phyloP scores from a whole-genome alignment of 768 basidiomycete species.

The Boletus patriciae region DNA sequence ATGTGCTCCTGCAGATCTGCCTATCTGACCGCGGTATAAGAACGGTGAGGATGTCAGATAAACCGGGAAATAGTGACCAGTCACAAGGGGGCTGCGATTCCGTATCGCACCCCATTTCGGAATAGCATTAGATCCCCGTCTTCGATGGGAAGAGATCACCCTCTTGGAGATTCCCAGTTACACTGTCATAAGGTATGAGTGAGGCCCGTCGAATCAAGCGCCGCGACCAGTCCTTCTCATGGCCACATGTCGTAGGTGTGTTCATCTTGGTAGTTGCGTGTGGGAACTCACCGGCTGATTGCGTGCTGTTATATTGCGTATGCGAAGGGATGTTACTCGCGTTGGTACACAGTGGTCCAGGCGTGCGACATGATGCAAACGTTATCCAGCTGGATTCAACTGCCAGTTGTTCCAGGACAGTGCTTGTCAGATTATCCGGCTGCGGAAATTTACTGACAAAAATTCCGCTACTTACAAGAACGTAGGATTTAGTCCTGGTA shows the following conservation, averaged over 20 bases:
- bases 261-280: not conserved
- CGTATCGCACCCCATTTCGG: conserved; percentile 4
- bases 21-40: conserved; percentile 9
- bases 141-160: conserved; percentile 2
- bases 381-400: not conserved
- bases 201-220: conserved; percentile 9
- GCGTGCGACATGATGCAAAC: not conserved
- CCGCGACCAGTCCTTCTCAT: conserved; percentile 4
- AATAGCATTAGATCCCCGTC: not conserved
- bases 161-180: conserved; percentile 5
- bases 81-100: not conserved
- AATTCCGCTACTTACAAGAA: conserved; percentile 4
- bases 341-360: not conserved
- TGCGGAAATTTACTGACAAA: not conserved
- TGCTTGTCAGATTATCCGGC: not conserved
- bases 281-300: not conserved
- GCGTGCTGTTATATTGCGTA: not conserved
- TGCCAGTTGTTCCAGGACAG: not conserved
- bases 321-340: not conserved
- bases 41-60: conserved; percentile 1
- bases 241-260: not conserved
- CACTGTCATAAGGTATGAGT: conserved; percentile 1
- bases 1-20: not conserved
- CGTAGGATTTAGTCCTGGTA: not conserved
- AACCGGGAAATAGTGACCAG: conserved; percentile 6